Base-by-base conservation (phyloP, 805 yeast genomes). In the Scheffersomyces ergatensis region DNA sequence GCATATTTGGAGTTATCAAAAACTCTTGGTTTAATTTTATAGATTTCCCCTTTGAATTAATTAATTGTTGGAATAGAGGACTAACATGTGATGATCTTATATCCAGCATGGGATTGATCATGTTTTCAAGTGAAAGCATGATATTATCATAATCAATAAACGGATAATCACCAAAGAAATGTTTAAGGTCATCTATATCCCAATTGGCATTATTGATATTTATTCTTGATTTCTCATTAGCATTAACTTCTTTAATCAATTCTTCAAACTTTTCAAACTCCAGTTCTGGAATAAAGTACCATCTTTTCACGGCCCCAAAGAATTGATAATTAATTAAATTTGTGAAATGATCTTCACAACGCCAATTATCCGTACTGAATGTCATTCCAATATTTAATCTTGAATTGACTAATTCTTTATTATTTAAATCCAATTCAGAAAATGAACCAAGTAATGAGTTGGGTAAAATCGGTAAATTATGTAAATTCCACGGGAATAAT, bases 231-330 rank as follows among this genome's bases (percentile, higher is more conserved):
- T 35, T 31, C 12, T 43, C 42, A 2, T 25, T 19, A 17, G 37
- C 23, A 19, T 53, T 51, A 1, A 54, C 38, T 29, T 60, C 59
- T 15, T 40, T 37, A 2, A 73, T 32, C 13, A 77, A 53, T 2
- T 44, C 37, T 51, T 83, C 87, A 52, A 76, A 82, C 41, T 72
- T 73, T 2, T 58, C 70, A 39, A 72, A 71, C 38, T 77, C 78
- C 50, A 66, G 63, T 13, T 82, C 83, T 0, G 83, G 76, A n/a
- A 84, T 69, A 40, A 81, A 72, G 45, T 78, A 82, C 86, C 88
- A 81, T 15, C 76, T 51, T 51, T 74, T 77, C 12, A 67, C 51
- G 5, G 76, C 75, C 2, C 89, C 90, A 36, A 67, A 48, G 46
- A 78, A 80, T 34, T 72, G 77, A 45, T 72, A 82, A 51, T 78